These are phyloP conservation scores for Pilobolus umbonatus DNA, from an alignment of 192 early-diverging fungal genomes.

Conservation along the genomic window DNA sequence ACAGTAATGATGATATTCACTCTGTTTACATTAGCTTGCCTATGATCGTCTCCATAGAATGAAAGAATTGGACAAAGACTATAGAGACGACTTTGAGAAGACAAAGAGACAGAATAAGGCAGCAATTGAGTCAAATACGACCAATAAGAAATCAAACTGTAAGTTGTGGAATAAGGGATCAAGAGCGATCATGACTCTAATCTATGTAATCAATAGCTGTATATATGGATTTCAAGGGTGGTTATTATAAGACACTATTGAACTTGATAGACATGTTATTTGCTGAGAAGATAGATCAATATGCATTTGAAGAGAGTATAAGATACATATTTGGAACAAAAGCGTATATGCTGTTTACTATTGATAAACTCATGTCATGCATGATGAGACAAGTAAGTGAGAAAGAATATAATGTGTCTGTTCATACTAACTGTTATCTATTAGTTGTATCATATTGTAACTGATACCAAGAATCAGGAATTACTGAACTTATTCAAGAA, in stretches of 20 bases:
- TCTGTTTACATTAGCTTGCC: slow-evolving; percentile 2
- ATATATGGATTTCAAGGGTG: slow-evolving; percentile 50
- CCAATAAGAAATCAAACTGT: slow-evolving; percentile 41
- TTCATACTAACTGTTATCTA: neutral
- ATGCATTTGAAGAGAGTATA: slow-evolving; percentile 79
- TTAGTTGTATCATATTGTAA: slow-evolving; percentile 41
- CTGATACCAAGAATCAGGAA: slow-evolving; percentile 58
- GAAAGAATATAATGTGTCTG: neutral
- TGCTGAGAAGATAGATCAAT: slow-evolving; percentile 70
- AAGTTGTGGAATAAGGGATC: slow-evolving; percentile 7
- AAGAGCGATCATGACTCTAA: too few relatives aligned
- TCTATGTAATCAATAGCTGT: slow-evolving; percentile 3
- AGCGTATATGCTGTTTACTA: slow-evolving; percentile 82
- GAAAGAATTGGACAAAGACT: slow-evolving; percentile 66
- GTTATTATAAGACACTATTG: slow-evolving; percentile 75
- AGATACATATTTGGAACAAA: slow-evolving; percentile 85
- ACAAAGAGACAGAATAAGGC: slow-evolving; percentile 47
- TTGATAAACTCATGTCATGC: slow-evolving; percentile 79
- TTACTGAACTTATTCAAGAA: slow-evolving; percentile 64
- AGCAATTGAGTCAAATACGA: slow-evolving; percentile 51
- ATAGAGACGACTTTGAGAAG: slow-evolving; percentile 43
- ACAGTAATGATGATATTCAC: neutral
- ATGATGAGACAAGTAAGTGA: slow-evolving; percentile 69
- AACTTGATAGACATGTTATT: slow-evolving; percentile 71
- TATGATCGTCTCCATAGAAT: slow-evolving; percentile 76